phyloP scores from a whole-genome alignment of 257 asterid genomes.

The Asclepias syriaca region DNA sequence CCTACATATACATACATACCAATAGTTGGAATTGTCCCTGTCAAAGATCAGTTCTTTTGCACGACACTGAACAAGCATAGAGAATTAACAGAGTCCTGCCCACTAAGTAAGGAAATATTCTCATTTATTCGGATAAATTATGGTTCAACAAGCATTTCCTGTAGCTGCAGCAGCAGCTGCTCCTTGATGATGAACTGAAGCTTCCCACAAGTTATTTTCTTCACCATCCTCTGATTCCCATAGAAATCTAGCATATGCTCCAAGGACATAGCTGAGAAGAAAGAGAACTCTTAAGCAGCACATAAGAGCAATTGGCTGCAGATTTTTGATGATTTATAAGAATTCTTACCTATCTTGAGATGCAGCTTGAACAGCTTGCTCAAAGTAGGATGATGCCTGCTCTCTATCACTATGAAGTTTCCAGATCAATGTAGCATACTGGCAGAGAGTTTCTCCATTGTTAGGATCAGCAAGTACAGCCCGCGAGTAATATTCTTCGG shows the following conservation, averaged over 20 bases:
- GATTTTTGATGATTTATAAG: neutral
- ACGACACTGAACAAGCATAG: neutral
- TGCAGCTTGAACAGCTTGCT: slow-evolving; percentile 58
- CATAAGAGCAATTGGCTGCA: neutral
- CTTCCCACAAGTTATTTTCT: slow-evolving; percentile 10
- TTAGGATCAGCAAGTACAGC: slow-evolving; percentile 58
- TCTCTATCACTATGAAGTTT: slow-evolving; percentile 50
- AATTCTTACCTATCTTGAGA: slow-evolving; percentile 55
- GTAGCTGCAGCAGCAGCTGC: slow-evolving; percentile 16
- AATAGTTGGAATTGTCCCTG: neutral
- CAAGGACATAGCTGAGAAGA: slow-evolving; percentile 63
- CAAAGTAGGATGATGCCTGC: slow-evolving; percentile 53
- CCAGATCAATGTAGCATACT: slow-evolving; percentile 67
- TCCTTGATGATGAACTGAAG: slow-evolving; percentile 9
- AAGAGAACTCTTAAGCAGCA: neutral
- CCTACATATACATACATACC: neutral
- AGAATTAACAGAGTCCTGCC: neutral
- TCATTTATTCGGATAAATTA: neutral
- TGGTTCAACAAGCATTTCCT: slow-evolving; percentile 7
- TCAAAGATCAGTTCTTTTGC: neutral
- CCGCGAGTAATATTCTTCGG: slow-evolving; percentile 61
- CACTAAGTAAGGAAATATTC: neutral
- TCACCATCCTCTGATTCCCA: slow-evolving; percentile 65
- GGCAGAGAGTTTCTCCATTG: slow-evolving; percentile 52
- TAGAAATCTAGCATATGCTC: slow-evolving; percentile 74